Evolutionary conservation across 371 early-diverging fungal genomes (phyloP), one percentile per base, ranked within the genome.

Genomic region (Massospora cicadina): DNA sequence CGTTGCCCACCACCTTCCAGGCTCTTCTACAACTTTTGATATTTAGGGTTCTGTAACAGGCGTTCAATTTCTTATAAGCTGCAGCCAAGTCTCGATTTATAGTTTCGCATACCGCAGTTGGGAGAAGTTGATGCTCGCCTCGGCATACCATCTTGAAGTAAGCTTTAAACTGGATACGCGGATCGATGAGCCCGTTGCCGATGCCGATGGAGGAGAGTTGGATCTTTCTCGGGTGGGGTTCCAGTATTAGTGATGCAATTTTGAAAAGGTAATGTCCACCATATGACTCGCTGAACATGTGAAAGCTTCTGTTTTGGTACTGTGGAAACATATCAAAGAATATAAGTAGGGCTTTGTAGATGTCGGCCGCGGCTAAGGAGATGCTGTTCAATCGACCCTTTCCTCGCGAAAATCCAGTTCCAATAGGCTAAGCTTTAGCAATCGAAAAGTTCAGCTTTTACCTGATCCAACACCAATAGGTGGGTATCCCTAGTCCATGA

Each of bases 151-250:
- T 90, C 65, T 85, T 73, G 21, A 88, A 79, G 71, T 91, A 95
- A 73, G 84, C 89, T 71, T 87, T 79, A 76, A 90, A 93, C 77
- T 95, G 96, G 5, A 81, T 75, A 63, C 85, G 74, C 26, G 92
- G 91, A 67, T 93, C 92, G 1, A 88, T 88, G 68, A 93, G 73
- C 12, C 94, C 96, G 68, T 95, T 95, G 43, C 95, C 96, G 56
- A 94, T 88, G 65, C 87, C 72, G 64, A 95, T 71, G 55, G 84
- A 82, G 63, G 79, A 81, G 60, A 91, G 76, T 69, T 87, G 83
- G 72, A 91, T 79, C 25, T 77, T 70, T 26, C 70, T 69, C 71
- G 83, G 74, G 71, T 90, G 88, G 58, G 76, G 70, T n/a, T 78
- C 75, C 57, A 81, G 75, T 65, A 89, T 82, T 27, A 77, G 81